Evolutionary conservation across 148 eudicot species (phyloP).

Genomic region (Bassia scoparia): DNA sequence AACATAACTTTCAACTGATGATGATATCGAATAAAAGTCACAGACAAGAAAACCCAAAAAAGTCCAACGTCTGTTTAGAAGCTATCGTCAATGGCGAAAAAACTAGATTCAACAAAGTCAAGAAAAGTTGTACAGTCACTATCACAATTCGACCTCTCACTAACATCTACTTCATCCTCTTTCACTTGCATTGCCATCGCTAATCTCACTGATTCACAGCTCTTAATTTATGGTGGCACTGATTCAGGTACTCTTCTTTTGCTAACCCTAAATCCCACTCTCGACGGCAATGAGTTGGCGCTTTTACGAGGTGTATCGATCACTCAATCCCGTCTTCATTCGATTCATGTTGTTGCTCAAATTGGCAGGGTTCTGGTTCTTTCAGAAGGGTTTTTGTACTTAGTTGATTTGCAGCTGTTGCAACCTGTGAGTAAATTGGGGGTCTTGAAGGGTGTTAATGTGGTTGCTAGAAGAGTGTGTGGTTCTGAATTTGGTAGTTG

Average conservation of each 20-base stretch:
- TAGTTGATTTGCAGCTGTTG: constrained; percentile 35
- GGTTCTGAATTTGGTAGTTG: constrained; percentile 31
- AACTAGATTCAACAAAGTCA: constrained; percentile 39
- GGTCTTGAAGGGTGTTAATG: constrained; percentile 44
- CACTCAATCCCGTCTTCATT: constrained; percentile 27
- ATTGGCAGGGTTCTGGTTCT: constrained; percentile 42
- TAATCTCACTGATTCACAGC: constrained; percentile 37
- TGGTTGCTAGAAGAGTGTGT: constrained; percentile 50
- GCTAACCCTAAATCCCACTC: constrained; percentile 40
- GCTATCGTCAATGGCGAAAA: constrained; percentile 44
- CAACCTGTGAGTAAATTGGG: constrained; percentile 43
- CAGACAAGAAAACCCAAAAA: no score
- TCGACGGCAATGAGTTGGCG: constrained; percentile 21
- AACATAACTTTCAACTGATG: no score
- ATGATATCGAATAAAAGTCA: no score
- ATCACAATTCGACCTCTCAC: constrained; percentile 49
- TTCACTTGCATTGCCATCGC: constrained; percentile 49
- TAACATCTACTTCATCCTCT: constrained; percentile 38
- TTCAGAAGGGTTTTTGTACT: constrained; percentile 49
- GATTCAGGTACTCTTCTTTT: constrained; percentile 51
- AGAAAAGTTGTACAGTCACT: constrained; percentile 51
- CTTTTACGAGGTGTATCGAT: constrained; percentile 32
- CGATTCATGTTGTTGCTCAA: constrained; percentile 37
- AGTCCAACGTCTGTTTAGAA: no score
- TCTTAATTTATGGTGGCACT: constrained; percentile 57